Evolutionary conservation across 148 eudicot species (phyloP).

Genomic region (Fallopia convolvulus): DNA sequence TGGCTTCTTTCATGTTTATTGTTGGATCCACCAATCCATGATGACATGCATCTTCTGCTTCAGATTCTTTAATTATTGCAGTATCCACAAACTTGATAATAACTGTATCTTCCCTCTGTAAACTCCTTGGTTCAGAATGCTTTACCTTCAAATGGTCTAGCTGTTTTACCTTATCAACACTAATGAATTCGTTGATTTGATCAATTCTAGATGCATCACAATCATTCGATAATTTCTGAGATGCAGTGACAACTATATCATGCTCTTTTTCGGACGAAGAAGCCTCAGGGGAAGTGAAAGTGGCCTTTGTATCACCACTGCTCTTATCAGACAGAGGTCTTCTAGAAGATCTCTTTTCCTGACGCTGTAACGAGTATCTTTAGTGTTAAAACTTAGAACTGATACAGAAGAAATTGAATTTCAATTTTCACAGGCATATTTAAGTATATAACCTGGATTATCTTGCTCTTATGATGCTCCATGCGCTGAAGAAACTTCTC

Average conservation of each 20-base stretch:
- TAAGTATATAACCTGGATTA: conserved; percentile 36
- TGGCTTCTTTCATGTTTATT: conserved; percentile 63
- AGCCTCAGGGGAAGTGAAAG: conserved; percentile 12
- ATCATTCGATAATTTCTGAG: conserved; percentile 2
- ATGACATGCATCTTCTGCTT: conserved; percentile 82
- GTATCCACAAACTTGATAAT: conserved; percentile 71
- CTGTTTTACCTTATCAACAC: conserved; percentile 10
- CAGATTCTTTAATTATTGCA: conserved; percentile 63
- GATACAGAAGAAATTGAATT: neutral
- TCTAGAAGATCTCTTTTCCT: conserved; percentile 30
- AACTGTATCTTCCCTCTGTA: conserved; percentile 55
- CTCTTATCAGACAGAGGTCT: conserved; percentile 32
- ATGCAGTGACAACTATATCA: conserved; percentile 6
- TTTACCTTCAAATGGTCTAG: conserved; percentile 13
- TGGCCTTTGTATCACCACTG: conserved; percentile 15
- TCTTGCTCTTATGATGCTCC: conserved; percentile 54
- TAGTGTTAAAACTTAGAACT: neutral
- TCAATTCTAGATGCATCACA: conserved; percentile 7
- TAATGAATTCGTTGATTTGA: conserved; percentile 6
- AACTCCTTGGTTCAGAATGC: conserved; percentile 21
- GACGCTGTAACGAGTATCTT: conserved; percentile 28
- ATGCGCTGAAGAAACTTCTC: conserved; percentile 72
- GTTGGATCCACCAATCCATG: conserved; percentile 85
- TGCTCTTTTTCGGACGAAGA: neutral
- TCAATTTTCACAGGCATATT: neutral